Conservation (phyloP, 2,329 filamentous ascomycete genomes). For the Clonostachys solani region DNA sequence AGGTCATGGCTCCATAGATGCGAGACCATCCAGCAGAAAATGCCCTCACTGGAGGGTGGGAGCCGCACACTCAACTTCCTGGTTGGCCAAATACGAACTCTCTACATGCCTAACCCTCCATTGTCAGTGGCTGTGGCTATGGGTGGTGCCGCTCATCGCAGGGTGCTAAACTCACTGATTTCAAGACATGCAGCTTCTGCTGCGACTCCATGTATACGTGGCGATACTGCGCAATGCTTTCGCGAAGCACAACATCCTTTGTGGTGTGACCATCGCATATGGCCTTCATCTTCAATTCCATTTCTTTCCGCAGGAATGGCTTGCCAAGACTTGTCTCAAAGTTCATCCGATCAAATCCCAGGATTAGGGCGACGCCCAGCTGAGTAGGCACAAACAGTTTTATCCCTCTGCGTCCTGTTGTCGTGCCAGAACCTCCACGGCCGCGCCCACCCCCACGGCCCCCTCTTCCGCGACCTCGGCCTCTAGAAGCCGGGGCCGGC, state of each 20-base stretch:
- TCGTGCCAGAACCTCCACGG: slow-evolving; percentile 34
- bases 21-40: too few relatives aligned
- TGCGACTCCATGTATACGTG: slow-evolving; percentile 80
- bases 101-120: slow-evolving; percentile 23
- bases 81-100: slow-evolving; percentile 26
- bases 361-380: slow-evolving; percentile 84
- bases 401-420: slow-evolving; percentile 44
- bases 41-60: too few relatives aligned
- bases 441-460: slow-evolving; percentile 34
- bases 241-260: slow-evolving; percentile 68
- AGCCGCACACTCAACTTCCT: background rate
- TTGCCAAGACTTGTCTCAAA: slow-evolving; percentile 91
- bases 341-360: slow-evolving; percentile 92
- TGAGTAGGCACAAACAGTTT: slow-evolving; percentile 92
- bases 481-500: slow-evolving; percentile 31
- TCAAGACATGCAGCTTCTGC: slow-evolving; percentile 66
- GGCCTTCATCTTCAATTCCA: slow-evolving; percentile 95
- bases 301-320: slow-evolving; percentile 94
- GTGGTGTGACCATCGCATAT: slow-evolving; percentile 86
- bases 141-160: background rate
- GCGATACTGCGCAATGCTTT: slow-evolving; percentile 83
- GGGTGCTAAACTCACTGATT: slow-evolving; percentile 43
- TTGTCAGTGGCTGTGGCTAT: background rate
- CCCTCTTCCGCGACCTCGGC: slow-evolving; percentile 44
- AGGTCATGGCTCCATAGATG: too few relatives aligned